Base-by-base conservation (phyloP, 306 rosid species). In the Calophaca sinica region DNA sequence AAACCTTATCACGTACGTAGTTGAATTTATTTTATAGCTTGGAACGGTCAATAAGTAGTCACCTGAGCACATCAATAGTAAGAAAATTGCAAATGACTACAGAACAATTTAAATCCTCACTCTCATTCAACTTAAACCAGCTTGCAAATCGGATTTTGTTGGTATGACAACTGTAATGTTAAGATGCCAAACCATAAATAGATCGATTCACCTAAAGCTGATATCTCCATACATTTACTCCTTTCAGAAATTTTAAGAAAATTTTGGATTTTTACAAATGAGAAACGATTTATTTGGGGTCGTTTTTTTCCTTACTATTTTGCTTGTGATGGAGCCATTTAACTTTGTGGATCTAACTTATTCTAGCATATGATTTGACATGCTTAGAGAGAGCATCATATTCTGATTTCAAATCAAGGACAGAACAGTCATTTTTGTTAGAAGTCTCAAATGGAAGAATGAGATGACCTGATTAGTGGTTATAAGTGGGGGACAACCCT, bases 381-480 rank as follows among this genome's bases (percentile, higher is more conserved):
- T 68, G 41, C 69, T 38, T 62, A 28, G 57, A 70, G 65, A 63
- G 10, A 64, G 70, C 80, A 61, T 62, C 81, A 12, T 77, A 75
- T 69, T 70, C 60, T 46, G 12, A 5, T 32, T 15, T 55, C 0
- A 14, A 64, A 59, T 42, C 13, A 46, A 36, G 72, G 83, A 57
- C 64, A 79, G 41, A 63, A 67, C 32, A 41, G 87, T 79, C 86
- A 79, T 74, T 76, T n/a, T n/a, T n/a, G n/a, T n/a, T n/a, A n/a
- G n/a, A n/a, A n/a, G n/a, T n/a, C n/a, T n/a, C n/a, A n/a, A n/a
- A n/a, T n/a, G n/a, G n/a, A n/a, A n/a, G n/a, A n/a, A n/a, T n/a
- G n/a, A n/a, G n/a, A n/a, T n/a, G n/a, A n/a, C n/a, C n/a, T n/a
- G n/a, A n/a, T n/a, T n/a, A n/a, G n/a, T n/a, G n/a, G n/a, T n/a